Percentiles rank a stretch among this genome's conserved stretches.
Evolutionary conservation across 2,329 filamentous ascomycete genomes (phyloP).

Genomic region (Rhinocladiella similis): DNA sequence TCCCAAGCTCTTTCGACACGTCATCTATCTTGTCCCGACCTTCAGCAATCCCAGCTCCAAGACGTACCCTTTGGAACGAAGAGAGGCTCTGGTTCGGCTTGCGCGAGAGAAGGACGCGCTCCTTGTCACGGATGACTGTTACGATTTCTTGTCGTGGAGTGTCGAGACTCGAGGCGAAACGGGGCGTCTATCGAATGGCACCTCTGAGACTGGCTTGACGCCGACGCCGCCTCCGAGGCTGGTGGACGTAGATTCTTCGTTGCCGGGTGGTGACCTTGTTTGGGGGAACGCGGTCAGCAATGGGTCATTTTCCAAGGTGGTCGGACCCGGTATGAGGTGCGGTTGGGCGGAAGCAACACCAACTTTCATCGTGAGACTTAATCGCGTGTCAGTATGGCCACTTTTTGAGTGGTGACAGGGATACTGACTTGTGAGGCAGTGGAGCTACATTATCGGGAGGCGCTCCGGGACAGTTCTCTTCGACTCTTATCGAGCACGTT

Average conservation of each 20-base stretch:
- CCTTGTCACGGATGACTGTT: constrained; percentile 86
- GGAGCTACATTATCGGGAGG: constrained; percentile 59
- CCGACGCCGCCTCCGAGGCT: constrained; percentile 27
- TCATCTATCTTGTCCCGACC: constrained; percentile 78
- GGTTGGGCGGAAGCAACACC: constrained; percentile 71
- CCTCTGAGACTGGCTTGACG: constrained; percentile 57
- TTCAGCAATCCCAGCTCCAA: constrained; percentile 78
- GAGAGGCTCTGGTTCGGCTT: constrained; percentile 65
- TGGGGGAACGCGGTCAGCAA: constrained; percentile 77
- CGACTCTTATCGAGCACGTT: constrained; percentile 56
- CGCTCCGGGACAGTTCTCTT: constrained; percentile 58
- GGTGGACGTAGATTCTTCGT: constrained; percentile 11
- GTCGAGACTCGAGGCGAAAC: constrained; percentile 68
- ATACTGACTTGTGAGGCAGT: constrained; percentile 35
- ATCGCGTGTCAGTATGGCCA: constrained; percentile 6
- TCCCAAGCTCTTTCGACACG: constrained; percentile 71
- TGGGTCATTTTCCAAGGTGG: constrained; percentile 77
- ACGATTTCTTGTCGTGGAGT: constrained; percentile 60
- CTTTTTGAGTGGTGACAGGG: background rate
- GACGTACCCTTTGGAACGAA: constrained; percentile 67
- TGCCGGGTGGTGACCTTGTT: constrained; percentile 47
- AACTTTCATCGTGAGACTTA: constrained; percentile 4
- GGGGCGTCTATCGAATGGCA: constrained; percentile 43
- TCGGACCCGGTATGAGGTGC: constrained; percentile 70
- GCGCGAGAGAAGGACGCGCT: constrained; percentile 77